Evolutionary conservation across 352 stramenopile genomes (phyloP).

Genomic region (Phytophthora cactorum): DNA sequence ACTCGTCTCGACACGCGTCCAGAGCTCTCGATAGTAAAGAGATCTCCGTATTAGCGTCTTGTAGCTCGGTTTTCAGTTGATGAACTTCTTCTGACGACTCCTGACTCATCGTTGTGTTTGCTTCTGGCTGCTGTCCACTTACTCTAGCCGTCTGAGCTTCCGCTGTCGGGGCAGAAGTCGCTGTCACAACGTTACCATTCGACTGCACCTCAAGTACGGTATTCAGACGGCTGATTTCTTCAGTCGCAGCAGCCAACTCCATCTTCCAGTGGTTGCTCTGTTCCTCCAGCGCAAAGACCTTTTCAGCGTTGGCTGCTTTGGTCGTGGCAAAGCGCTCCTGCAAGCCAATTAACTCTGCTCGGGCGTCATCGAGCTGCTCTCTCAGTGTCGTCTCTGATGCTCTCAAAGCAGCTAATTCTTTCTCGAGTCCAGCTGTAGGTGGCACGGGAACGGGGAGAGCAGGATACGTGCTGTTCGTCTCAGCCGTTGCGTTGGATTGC

Average conservation of each 20-base stretch:
- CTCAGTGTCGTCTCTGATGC: constrained; percentile 21
- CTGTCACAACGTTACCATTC: not conserved
- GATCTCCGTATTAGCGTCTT: constrained; percentile 36
- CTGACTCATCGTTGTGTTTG: too few relatives aligned
- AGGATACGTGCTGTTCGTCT: not conserved
- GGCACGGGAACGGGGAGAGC: constrained; percentile 4
- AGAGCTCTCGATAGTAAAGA: constrained; percentile 29
- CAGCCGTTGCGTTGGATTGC: constrained; percentile 3
- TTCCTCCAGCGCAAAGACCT: constrained; percentile 49
- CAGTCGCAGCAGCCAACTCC: constrained; percentile 18
- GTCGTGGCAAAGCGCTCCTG: constrained; percentile 45
- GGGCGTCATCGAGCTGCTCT: constrained; percentile 31
- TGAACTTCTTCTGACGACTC: constrained; percentile 30
- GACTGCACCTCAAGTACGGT: constrained; percentile 5
- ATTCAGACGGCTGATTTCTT: constrained; percentile 32
- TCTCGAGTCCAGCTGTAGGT: constrained; percentile 21
- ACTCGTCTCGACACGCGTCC: constrained; percentile 28
- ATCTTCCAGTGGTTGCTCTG: constrained; percentile 35
- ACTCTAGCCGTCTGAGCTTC: not conserved
- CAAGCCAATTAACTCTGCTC: constrained; percentile 28
- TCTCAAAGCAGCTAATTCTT: constrained; percentile 34
- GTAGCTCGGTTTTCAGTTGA: constrained; percentile 27
- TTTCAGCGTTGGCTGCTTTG: constrained; percentile 48
- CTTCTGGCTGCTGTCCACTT: constrained; percentile 3
- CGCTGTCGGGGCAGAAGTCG: not conserved